These are phyloP conservation scores for Colletotrichum gigasporum DNA, from an alignment of 2,329 filamentous ascomycete genomes.

Conservation along the genomic window DNA sequence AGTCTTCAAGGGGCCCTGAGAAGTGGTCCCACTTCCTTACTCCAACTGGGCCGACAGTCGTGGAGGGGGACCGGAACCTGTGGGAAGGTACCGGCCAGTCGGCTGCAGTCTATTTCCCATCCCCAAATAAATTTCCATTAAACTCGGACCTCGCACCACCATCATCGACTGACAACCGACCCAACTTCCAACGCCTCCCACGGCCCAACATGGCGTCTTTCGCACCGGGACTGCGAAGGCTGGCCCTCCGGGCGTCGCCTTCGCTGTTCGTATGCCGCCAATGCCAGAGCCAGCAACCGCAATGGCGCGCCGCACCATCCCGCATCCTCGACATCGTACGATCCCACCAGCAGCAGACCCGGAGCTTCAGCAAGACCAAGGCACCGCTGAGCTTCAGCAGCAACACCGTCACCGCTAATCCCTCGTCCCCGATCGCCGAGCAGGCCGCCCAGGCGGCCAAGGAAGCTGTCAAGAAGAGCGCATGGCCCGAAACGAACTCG, in stretches of 20 bases:
- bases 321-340: slow-evolving; percentile 51
- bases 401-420: slow-evolving; percentile 21
- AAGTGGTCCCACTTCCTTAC: slow-evolving; percentile 12
- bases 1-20: slow-evolving; percentile 18
- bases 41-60: no score
- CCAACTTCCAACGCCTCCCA: not conserved
- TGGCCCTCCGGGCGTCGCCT: slow-evolving; percentile 48
- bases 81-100: slow-evolving; percentile 9
- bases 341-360: slow-evolving; percentile 35
- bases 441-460: slow-evolving; percentile 22
- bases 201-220: slow-evolving; percentile 51
- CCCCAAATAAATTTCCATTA: not conserved
- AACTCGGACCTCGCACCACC: not conserved
- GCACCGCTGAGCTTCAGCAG: slow-evolving; percentile 39
- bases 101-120: slow-evolving; percentile 24
- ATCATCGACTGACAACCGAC: not conserved
- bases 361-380: slow-evolving; percentile 47
- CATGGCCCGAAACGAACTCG: slow-evolving; percentile 70
- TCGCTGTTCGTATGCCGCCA: slow-evolving; percentile 58
- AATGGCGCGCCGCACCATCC: slow-evolving; percentile 41
- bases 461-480: slow-evolving; percentile 41
- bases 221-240: slow-evolving; percentile 51
- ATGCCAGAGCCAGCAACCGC: slow-evolving; percentile 49
- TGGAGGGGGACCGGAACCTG: slow-evolving; percentile 20
- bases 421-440: slow-evolving; percentile 10